Conservation (phyloP, 768 basidiomycete species). For the Lactarius vividus region DNA sequence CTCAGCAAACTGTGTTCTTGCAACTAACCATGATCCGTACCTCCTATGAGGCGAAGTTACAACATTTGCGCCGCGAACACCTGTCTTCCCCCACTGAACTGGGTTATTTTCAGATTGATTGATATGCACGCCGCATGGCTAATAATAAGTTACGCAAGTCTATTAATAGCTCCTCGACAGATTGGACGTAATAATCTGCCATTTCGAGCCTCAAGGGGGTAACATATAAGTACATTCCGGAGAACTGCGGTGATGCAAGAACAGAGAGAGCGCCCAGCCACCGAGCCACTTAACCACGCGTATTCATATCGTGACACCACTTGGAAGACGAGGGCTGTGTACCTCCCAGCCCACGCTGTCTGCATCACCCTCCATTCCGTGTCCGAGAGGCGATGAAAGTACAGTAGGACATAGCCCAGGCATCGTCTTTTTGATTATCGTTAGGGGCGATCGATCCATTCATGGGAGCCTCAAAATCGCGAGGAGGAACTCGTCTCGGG, state of each 20-base stretch:
- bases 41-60: background rate
- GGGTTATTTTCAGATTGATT: background rate
- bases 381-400: background rate
- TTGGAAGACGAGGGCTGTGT: background rate
- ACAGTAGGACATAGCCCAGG: background rate
- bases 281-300: background rate
- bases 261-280: background rate
- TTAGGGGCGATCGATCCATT: background rate
- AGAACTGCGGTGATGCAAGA: background rate
- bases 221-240: background rate
- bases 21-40: no score
- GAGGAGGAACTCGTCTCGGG: slow-evolving; percentile 11
- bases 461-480: slow-evolving; percentile 2
- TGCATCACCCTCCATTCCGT: background rate
- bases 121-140: background rate
- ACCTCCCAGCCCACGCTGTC: background rate
- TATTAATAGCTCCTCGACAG: background rate
- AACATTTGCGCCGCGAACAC: background rate
- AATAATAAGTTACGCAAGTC: background rate
- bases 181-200: background rate
- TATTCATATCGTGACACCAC: background rate
- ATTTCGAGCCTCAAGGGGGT: background rate
- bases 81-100: background rate
- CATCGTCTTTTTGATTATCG: background rate
- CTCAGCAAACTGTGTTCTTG: no score